Evolutionary conservation across 1,139 yeast genomes (phyloP).

Genomic region (Zygosaccharomyces pseudobailii): DNA sequence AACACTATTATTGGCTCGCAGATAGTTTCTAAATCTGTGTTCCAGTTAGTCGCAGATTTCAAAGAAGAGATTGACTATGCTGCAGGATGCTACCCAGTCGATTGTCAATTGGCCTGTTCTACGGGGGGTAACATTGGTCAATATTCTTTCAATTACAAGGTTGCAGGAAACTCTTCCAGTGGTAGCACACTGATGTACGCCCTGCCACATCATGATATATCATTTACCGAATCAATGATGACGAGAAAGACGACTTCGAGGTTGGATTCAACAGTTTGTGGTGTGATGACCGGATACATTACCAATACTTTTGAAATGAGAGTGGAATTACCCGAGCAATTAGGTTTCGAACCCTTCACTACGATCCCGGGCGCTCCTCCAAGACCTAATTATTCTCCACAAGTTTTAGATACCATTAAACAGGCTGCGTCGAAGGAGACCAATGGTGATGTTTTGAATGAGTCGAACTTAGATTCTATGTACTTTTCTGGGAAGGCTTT

Average conservation of each 20-base stretch:
- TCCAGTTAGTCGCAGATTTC: conserved; percentile 32
- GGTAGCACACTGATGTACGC: conserved; percentile 44
- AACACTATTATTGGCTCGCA: conserved; percentile 47
- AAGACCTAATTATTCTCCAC: conserved; percentile 37
- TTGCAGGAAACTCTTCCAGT: conserved; percentile 36
- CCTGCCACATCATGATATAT: conserved; percentile 63
- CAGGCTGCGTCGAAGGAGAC: conserved; percentile 51
- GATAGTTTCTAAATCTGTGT: conserved; percentile 34
- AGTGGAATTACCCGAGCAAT: conserved; percentile 43
- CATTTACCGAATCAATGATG: conserved; percentile 35
- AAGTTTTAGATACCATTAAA: conserved; percentile 40
- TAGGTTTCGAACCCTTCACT: conserved; percentile 60
- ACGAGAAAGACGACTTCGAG: conserved; percentile 36
- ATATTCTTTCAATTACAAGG: conserved; percentile 38
- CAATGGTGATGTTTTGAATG: conserved; percentile 48
- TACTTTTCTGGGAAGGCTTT: conserved; percentile 70
- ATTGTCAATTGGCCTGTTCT: conserved; percentile 32
- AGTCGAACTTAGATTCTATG: conserved; percentile 68
- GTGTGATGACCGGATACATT: conserved; percentile 55
- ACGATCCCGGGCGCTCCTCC: conserved; percentile 36
- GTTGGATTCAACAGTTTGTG: conserved; percentile 66
- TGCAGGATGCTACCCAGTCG: conserved; percentile 46
- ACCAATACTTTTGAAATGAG: conserved; percentile 47
- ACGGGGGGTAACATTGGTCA: conserved; percentile 27
- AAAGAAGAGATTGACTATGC: conserved; percentile 47